Percentiles rank a stretch among this genome's conserved stretches.
Evolutionary conservation across 208 protist species (phyloP).

Genomic region (Leishmania amazonensis): DNA sequence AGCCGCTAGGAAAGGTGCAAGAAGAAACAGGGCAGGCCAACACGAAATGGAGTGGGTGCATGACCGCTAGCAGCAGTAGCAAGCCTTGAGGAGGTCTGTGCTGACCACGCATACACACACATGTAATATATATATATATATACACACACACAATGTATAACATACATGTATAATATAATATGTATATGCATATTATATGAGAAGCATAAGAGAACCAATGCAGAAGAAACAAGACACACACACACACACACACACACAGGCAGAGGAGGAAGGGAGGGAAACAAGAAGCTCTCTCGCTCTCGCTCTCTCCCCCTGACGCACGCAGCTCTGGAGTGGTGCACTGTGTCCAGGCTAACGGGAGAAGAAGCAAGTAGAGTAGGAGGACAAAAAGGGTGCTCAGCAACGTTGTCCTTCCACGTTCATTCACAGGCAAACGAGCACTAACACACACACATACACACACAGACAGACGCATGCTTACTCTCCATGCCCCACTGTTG

Average conservation of each 20-base stretch:
- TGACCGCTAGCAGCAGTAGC: background rate
- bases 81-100: background rate
- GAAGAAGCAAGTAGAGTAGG: background rate
- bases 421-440: background rate
- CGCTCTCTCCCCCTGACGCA: background rate
- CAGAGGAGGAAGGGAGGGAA: background rate
- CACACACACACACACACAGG: background rate
- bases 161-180: background rate
- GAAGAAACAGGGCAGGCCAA: background rate
- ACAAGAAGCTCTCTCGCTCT: background rate
- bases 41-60: background rate
- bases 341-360: slow-evolving; percentile 12
- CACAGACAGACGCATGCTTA: background rate
- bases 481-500: background rate
- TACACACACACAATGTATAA: background rate
- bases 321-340: slow-evolving; percentile 8
- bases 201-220: background rate
- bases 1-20: background rate
- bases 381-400: background rate
- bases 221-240: background rate
- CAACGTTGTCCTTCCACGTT: background rate
- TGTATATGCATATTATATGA: background rate
- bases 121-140: background rate
- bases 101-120: background rate
- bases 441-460: background rate